Evolutionary conservation across 2,329 filamentous ascomycete genomes (phyloP).

Genomic region (Drechmeria coniospora): DNA sequence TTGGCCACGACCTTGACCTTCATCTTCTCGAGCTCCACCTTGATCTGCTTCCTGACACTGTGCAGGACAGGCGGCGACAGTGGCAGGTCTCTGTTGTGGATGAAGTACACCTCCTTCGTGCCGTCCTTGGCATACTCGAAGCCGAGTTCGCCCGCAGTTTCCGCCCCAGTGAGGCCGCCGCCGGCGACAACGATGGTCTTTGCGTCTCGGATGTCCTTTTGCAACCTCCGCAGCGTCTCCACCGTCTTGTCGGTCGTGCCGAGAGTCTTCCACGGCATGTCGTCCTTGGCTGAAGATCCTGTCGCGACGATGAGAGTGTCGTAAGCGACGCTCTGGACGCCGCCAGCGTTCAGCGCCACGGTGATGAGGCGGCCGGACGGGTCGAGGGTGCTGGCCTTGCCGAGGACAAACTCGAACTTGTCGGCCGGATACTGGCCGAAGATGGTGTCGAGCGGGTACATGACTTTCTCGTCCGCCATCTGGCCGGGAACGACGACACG

Average conservation of each 20-base stretch:
- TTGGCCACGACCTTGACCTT: slow-evolving; percentile 25
- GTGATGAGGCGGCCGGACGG: slow-evolving; percentile 24
- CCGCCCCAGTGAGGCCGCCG: slow-evolving; percentile 33
- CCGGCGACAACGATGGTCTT: slow-evolving; percentile 35
- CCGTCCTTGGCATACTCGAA: slow-evolving; percentile 26
- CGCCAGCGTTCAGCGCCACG: slow-evolving; percentile 20
- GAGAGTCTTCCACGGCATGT: slow-evolving; percentile 34
- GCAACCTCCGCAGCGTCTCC: slow-evolving; percentile 19
- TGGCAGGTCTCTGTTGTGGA: slow-evolving; percentile 23
- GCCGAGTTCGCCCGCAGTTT: slow-evolving; percentile 36
- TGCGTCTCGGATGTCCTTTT: slow-evolving; percentile 23
- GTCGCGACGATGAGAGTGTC: slow-evolving; percentile 40
- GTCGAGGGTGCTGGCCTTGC: slow-evolving; percentile 29
- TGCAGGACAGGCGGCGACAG: slow-evolving; percentile 16
- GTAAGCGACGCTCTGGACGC: slow-evolving; percentile 26
- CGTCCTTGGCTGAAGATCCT: slow-evolving; percentile 26
- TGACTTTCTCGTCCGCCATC: slow-evolving; percentile 23
- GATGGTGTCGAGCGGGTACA: slow-evolving; percentile 20
- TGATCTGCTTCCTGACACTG: slow-evolving; percentile 22
- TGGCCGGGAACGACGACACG: slow-evolving; percentile 31
- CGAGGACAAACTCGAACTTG: slow-evolving; percentile 37
- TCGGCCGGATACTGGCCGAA: slow-evolving; percentile 31
- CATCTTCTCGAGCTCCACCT: slow-evolving; percentile 25
- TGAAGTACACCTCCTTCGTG: slow-evolving; percentile 30
- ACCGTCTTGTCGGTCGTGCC: slow-evolving; percentile 26